Evolutionary conservation across 345 rosid genomes (phyloP).

Genomic region (Raphanus sativus): DNA sequence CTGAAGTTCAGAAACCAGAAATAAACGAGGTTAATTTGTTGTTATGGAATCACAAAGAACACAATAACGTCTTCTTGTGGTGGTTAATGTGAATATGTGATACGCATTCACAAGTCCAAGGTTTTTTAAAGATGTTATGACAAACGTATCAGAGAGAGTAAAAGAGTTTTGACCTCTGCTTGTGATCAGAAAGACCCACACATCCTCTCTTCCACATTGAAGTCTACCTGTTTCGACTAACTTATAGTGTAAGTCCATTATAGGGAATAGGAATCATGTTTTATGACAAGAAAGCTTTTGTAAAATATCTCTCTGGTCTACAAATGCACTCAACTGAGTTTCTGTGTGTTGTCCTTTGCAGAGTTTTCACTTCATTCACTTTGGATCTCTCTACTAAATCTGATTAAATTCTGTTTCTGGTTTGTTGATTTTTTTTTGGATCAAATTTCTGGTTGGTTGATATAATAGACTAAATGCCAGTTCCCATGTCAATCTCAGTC

Average conservation of each 20-base stretch:
- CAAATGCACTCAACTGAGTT: conserved; percentile 6
- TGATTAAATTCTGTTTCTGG: not conserved
- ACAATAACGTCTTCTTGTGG: not conserved
- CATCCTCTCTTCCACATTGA: conserved; percentile 8
- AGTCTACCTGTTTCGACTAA: conserved; percentile 22
- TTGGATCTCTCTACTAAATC: not conserved
- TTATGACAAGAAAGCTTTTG: not conserved
- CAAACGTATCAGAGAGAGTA: conserved; percentile 29
- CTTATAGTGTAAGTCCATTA: conserved; percentile 8
- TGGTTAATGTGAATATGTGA: conserved; percentile 8
- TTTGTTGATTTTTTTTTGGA: no score
- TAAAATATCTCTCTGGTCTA: conserved; percentile 5
- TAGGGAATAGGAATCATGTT: not conserved
- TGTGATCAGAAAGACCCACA: conserved; percentile 26
- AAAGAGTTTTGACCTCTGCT: conserved; percentile 19
- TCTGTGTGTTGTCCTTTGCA: conserved; percentile 25
- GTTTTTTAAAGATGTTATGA: conserved; percentile 28
- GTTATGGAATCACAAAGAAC: not conserved
- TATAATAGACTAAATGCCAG: conserved; percentile 20
- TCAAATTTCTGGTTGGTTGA: no score
- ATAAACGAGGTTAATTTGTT: not conserved
- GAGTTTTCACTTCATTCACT: conserved; percentile 20
- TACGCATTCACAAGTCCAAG: conserved; percentile 14
- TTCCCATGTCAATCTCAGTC: conserved; percentile 20
- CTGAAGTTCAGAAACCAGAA: not conserved